Conservation (phyloP, 345 rosid species). For the Hibiscus tridactylites region DNA sequence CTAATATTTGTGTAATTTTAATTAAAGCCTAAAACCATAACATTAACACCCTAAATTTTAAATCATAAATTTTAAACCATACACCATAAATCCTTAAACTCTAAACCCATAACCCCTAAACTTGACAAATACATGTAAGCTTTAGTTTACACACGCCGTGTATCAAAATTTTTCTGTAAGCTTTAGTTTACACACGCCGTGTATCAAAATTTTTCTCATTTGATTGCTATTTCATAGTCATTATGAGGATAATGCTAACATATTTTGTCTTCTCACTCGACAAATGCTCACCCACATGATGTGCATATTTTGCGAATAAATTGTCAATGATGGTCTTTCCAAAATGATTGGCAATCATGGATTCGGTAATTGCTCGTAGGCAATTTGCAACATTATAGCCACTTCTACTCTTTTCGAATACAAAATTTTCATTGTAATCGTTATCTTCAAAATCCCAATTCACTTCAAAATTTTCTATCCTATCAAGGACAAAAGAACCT, state of each 20-base stretch:
- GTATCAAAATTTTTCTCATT: no score
- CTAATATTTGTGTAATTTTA: no score
- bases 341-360: constrained; percentile 16
- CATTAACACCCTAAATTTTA: no score
- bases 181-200: no score
- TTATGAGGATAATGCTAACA: not conserved
- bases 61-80: no score
- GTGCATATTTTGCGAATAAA: constrained; percentile 7
- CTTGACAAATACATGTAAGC: no score
- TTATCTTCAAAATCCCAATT: constrained; percentile 3
- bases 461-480: constrained; percentile 15
- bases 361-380: constrained; percentile 8
- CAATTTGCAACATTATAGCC: constrained; percentile 4
- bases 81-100: no score
- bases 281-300: not conserved
- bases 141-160: no score
- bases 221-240: not conserved
- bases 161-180: no score
- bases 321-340: constrained; percentile 6
- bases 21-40: no score
- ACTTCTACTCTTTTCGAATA: not conserved
- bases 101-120: no score
- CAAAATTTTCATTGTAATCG: not conserved
- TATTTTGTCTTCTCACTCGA: not conserved
- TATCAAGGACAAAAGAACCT: not conserved